Percentiles rank a stretch among this genome's conserved stretches.
Evolutionary conservation across 495 filamentous ascomycete genomes (phyloP).

Genomic region (Bacidia rubella): DNA sequence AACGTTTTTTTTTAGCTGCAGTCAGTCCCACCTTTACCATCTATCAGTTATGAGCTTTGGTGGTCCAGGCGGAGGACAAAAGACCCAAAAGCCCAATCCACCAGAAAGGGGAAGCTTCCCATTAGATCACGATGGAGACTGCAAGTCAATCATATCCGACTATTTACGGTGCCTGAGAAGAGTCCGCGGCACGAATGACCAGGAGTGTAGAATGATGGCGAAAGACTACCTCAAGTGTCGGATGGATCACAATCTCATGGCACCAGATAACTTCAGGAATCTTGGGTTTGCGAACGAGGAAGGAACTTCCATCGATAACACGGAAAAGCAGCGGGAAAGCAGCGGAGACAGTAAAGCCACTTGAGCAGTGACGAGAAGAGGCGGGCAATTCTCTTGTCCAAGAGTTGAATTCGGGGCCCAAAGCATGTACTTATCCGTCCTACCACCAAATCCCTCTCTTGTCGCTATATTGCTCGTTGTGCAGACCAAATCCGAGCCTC

Average conservation of each 20-base stretch:
- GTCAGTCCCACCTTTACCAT: background rate
- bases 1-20: background rate
- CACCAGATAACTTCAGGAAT: slow-evolving; percentile 83
- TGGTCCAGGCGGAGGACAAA: slow-evolving; percentile 57
- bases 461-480: slow-evolving; percentile 72
- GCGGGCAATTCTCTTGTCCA: background rate
- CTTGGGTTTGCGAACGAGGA: slow-evolving; percentile 59
- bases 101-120: slow-evolving; percentile 94
- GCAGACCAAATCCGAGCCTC: slow-evolving; percentile 65
- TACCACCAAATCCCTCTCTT: slow-evolving; percentile 47
- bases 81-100: slow-evolving; percentile 61
- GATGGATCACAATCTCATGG: slow-evolving; percentile 96
- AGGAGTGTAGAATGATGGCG: slow-evolving; percentile 69
- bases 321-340: background rate
- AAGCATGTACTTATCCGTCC: slow-evolving; percentile 35
- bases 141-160: slow-evolving; percentile 68
- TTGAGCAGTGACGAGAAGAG: background rate
- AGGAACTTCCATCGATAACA: slow-evolving; percentile 18
- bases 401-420: background rate
- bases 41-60: slow-evolving; percentile 60
- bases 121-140: slow-evolving; percentile 92
- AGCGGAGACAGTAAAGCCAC: too few species aligned
- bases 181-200: slow-evolving; percentile 67
- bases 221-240: slow-evolving; percentile 82
- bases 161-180: slow-evolving; percentile 80